Conservation (phyloP, 768 basidiomycete species). For the Roridomyces roridus region DNA sequence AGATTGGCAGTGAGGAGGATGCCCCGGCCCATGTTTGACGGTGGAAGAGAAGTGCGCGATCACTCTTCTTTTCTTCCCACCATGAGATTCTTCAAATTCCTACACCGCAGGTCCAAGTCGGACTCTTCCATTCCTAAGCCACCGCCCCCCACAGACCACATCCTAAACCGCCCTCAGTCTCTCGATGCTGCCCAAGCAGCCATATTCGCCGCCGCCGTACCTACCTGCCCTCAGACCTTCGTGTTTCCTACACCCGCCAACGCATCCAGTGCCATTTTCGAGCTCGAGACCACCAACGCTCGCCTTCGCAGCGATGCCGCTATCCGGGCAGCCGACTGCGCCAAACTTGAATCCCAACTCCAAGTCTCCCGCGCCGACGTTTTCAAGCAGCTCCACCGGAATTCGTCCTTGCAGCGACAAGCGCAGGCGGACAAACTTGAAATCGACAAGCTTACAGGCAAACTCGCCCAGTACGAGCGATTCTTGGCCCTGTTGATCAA, state of each 20-base stretch:
- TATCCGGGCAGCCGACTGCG: conserved; percentile 10
- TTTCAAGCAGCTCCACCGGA: conserved; percentile 22
- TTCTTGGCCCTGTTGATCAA: conserved; percentile 39
- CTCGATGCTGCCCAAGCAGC: conserved; percentile 25
- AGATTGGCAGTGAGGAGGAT: conserved; percentile 86
- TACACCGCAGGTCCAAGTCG: conserved; percentile 55
- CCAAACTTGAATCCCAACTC: conserved; percentile 13
- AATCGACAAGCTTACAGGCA: conserved; percentile 23
- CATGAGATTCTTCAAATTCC: conserved; percentile 57
- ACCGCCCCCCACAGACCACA: conserved; percentile 17
- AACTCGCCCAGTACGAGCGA: conserved; percentile 25
- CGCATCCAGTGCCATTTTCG: conserved; percentile 28
- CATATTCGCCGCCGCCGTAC: conserved; percentile 17
- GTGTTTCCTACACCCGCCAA: conserved; percentile 29
- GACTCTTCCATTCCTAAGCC: conserved; percentile 42
- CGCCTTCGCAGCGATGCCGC: conserved; percentile 14
- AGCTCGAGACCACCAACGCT: conserved; percentile 26
- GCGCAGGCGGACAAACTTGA: conserved; percentile 20
- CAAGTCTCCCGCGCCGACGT: conserved; percentile 20
- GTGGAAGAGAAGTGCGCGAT: not conserved
- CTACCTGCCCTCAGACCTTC: conserved; percentile 27
- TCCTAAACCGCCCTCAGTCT: conserved; percentile 20
- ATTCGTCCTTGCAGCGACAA: conserved; percentile 15
- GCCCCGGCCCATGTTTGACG: conserved; percentile 59
- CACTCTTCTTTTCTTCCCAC: not conserved